Percentiles rank a stretch among this genome's conserved stretches.
phyloP scores from a whole-genome alignment of 331 rosid species.

The Quercus lobata region DNA sequence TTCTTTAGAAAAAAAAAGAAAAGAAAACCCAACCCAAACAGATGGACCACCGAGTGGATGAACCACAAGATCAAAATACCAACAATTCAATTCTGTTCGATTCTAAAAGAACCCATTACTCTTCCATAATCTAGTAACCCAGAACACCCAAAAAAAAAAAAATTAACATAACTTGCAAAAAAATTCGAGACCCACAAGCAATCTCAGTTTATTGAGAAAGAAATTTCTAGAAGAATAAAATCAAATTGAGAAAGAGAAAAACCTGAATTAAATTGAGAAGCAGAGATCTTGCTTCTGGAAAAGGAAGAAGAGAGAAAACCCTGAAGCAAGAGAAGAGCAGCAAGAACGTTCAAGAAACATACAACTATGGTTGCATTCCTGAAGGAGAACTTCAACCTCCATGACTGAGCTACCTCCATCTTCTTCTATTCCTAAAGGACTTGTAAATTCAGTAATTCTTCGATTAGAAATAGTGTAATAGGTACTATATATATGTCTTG shows the following conservation, averaged over 20 bases:
- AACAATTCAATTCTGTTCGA: neutral
- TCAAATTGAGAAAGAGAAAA: constrained; percentile 2
- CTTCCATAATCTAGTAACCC: neutral
- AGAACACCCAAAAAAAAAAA: neutral
- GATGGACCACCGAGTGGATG: neutral
- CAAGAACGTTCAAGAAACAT: constrained; percentile 59
- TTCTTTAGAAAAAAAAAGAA: neutral
- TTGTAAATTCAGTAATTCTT: too few species aligned
- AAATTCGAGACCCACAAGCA: constrained; percentile 19
- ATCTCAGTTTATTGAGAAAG: neutral
- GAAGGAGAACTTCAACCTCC: constrained; percentile 70
- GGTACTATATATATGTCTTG: too few species aligned
- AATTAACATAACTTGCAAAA: constrained; percentile 9
- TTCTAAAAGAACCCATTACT: constrained; percentile 5
- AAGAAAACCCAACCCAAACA: constrained; percentile 2
- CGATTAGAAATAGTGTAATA: too few species aligned
- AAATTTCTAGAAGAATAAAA: neutral
- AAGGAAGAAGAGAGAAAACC: constrained; percentile 61
- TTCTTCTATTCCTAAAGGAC: neutral
- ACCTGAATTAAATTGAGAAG: constrained; percentile 38
- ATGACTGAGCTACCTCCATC: constrained; percentile 85
- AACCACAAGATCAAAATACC: neutral
- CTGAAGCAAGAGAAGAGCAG: constrained; percentile 72
- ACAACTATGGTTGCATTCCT: constrained; percentile 76
- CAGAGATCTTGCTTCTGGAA: constrained; percentile 50